phyloP scores from a whole-genome alignment of 106 monocot genomes.

The Agapanthus africanus region DNA sequence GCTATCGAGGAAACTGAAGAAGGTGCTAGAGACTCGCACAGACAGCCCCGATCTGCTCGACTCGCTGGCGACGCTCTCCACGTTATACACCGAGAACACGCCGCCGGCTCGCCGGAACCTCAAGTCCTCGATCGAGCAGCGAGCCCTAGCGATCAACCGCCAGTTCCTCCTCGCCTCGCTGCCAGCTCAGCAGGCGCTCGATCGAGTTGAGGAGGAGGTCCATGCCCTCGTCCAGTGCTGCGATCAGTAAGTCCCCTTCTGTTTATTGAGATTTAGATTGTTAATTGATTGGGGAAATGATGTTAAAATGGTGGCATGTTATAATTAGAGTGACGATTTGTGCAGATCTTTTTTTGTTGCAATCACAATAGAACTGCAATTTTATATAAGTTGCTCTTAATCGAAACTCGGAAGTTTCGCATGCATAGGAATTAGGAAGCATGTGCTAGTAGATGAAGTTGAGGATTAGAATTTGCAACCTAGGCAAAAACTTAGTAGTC shows the following conservation, averaged over 20 bases:
- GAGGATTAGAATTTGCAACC: too few species aligned
- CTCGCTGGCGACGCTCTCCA: conserved; percentile 76
- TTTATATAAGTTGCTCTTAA: too few species aligned
- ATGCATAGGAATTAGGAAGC: too few species aligned
- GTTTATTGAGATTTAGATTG: too few species aligned
- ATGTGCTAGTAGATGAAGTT: too few species aligned
- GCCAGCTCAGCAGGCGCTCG: conserved; percentile 68
- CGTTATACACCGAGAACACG: conserved; percentile 88
- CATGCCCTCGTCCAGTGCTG: conserved; percentile 66
- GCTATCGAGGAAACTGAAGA: conserved; percentile 79
- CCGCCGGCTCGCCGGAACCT: conserved; percentile 77
- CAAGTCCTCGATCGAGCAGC: conserved; percentile 84
- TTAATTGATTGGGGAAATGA: too few species aligned
- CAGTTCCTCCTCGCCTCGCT: conserved; percentile 87
- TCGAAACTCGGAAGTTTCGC: too few species aligned
- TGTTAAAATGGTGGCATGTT: too few species aligned
- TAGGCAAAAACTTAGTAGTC: too few species aligned
- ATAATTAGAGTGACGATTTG: too few species aligned
- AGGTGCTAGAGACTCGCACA: conserved; percentile 88
- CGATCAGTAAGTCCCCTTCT: conserved; percentile 59
- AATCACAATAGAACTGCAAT: too few species aligned
- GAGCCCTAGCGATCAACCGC: conserved; percentile 76
- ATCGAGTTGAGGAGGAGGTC: conserved; percentile 71
- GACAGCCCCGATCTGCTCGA: conserved; percentile 80
- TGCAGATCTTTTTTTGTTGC: too few species aligned